phyloP scores from a whole-genome alignment of 768 basidiomycete species.

The Lactarius akahatsu region DNA sequence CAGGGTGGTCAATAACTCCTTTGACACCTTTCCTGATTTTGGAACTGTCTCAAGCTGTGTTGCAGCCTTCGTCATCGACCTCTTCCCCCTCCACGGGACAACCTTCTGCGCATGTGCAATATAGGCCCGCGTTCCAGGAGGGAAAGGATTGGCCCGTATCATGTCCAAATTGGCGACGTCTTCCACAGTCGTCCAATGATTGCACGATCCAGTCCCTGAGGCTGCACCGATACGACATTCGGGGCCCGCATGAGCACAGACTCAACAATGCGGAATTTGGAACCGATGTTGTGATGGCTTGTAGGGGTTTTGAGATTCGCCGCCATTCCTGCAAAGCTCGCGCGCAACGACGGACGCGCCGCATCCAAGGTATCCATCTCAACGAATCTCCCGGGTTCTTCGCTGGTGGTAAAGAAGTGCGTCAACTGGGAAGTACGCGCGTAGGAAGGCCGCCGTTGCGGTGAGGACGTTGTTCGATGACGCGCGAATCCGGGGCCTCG shows the following conservation, averaged over 20 bases:
- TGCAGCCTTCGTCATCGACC: neutral
- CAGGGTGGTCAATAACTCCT: slow-evolving; percentile 18
- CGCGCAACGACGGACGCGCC: slow-evolving; percentile 31
- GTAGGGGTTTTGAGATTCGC: slow-evolving; percentile 32
- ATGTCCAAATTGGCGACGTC: slow-evolving; percentile 37
- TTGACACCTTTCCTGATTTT: neutral
- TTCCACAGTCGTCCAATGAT: slow-evolving; percentile 37
- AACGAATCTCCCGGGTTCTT: slow-evolving; percentile 57
- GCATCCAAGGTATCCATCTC: slow-evolving; percentile 3
- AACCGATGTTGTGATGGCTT: slow-evolving; percentile 19
- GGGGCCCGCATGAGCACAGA: slow-evolving; percentile 42
- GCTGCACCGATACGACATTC: slow-evolving; percentile 32
- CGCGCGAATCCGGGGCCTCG: slow-evolving; percentile 33
- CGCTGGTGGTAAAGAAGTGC: slow-evolving; percentile 47
- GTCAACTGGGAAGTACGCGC: slow-evolving; percentile 54
- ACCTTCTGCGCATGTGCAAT: slow-evolving; percentile 31
- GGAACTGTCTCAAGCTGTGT: neutral
- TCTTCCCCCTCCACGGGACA: slow-evolving; percentile 9
- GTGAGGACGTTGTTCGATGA: slow-evolving; percentile 67
- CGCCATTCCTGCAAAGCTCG: slow-evolving; percentile 48
- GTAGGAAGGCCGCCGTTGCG: slow-evolving; percentile 63
- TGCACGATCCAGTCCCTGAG: slow-evolving; percentile 39
- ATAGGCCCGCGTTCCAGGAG: slow-evolving; percentile 52
- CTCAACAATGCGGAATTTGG: slow-evolving; percentile 36
- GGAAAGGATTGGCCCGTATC: slow-evolving; percentile 44